Evolutionary conservation across 1,139 yeast species (phyloP).

Genomic region (Debaryomycetaceae sp.): DNA sequence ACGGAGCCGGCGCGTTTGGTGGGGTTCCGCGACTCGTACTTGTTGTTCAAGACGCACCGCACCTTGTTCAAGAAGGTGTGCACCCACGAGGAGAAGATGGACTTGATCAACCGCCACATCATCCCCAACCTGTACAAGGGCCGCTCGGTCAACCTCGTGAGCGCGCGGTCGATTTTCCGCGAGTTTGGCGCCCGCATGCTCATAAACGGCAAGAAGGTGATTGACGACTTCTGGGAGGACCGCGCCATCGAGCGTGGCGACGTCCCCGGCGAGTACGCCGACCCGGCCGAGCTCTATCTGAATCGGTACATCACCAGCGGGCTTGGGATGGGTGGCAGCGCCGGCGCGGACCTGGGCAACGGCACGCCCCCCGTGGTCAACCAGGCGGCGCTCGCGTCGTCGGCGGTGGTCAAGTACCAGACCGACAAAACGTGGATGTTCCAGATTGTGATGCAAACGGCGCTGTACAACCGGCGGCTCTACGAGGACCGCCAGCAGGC

Average conservation of each 20-base stretch:
- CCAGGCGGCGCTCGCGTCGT: slow-evolving; percentile 30
- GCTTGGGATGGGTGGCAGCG: slow-evolving; percentile 15
- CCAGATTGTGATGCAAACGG: slow-evolving; percentile 75
- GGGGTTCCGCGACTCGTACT: slow-evolving; percentile 90
- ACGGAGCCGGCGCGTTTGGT: slow-evolving; percentile 95
- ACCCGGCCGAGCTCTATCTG: slow-evolving; percentile 51
- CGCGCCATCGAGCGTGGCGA: slow-evolving; percentile 68
- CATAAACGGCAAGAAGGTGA: slow-evolving; percentile 72
- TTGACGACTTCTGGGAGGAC: slow-evolving; percentile 87
- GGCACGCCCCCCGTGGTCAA: slow-evolving; percentile 19
- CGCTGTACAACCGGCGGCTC: slow-evolving; percentile 62
- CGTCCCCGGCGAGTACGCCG: slow-evolving; percentile 77
- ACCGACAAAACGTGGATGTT: slow-evolving; percentile 82
- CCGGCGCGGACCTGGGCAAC: slow-evolving; percentile 3
- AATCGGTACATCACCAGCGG: slow-evolving; percentile 15
- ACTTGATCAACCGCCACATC: slow-evolving; percentile 73
- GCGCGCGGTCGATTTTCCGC: slow-evolving; percentile 84
- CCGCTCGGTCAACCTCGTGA: slow-evolving; percentile 81
- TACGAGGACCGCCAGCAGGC: slow-evolving; percentile 55
- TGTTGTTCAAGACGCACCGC: slow-evolving; percentile 81
- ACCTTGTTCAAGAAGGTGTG: slow-evolving; percentile 70
- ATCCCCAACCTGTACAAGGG: slow-evolving; percentile 91
- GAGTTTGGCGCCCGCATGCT: slow-evolving; percentile 90
- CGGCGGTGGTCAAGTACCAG: slow-evolving; percentile 38
- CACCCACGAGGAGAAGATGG: slow-evolving; percentile 75